Percentiles rank a stretch among this genome's conserved stretches.
Evolutionary conservation across 768 basidiomycete genomes (phyloP).

Genomic region (Naganishia randhawae): DNA sequence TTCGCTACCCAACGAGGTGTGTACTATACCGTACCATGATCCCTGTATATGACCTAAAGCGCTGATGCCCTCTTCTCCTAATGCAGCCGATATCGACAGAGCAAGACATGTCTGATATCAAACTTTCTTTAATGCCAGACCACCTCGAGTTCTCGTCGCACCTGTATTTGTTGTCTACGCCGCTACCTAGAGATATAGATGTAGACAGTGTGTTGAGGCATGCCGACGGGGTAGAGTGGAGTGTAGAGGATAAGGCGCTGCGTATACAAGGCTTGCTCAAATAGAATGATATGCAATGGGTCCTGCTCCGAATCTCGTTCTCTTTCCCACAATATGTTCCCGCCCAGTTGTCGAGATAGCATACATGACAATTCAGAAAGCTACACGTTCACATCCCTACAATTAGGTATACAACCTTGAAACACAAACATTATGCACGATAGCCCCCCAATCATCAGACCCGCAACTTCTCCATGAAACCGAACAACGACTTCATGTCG

Average conservation of each 20-base stretch:
- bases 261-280: conserved; percentile 24
- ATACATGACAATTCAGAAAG: too few species aligned
- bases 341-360: too few species aligned
- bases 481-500: conserved; percentile 72
- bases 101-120: neutral
- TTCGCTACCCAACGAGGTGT: conserved; percentile 27
- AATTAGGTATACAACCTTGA: conserved; percentile 11
- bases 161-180: conserved; percentile 15
- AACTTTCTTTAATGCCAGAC: neutral
- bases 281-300: neutral
- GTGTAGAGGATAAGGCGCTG: conserved; percentile 24
- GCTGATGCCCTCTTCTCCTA: neutral
- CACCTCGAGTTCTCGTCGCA: conserved; percentile 12
- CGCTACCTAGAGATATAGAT: conserved; percentile 20
- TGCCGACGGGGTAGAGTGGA: conserved; percentile 25
- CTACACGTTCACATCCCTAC: neutral
- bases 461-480: conserved; percentile 59
- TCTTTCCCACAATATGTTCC: too few species aligned
- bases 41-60: neutral
- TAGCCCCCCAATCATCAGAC: conserved; percentile 30
- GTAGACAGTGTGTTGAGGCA: conserved; percentile 12
- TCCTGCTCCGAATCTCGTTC: too few species aligned
- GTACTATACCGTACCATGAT: neutral
- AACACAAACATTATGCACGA: neutral
- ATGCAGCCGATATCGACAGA: neutral